These are phyloP conservation scores for Cercophora newfieldiana DNA, from an alignment of 495 filamentous ascomycete species.

Conservation along the genomic window DNA sequence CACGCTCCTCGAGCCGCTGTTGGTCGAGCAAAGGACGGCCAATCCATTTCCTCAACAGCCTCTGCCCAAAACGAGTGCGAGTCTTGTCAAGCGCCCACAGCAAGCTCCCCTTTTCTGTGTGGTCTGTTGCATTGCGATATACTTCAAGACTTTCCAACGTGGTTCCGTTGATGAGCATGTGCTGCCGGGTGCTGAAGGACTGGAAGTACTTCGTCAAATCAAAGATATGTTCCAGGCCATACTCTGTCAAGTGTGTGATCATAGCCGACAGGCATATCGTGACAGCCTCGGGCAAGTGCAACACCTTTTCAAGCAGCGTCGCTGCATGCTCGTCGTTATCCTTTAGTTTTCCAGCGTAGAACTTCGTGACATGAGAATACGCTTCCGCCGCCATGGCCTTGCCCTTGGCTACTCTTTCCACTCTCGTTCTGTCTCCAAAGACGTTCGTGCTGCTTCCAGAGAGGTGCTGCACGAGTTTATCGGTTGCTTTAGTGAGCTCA, in stretches of 20 bases:
- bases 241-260: conserved; percentile 92
- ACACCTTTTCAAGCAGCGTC: conserved; percentile 77
- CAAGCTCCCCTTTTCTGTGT: conserved; percentile 81
- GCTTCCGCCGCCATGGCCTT: conserved; percentile 84
- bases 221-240: conserved; percentile 94
- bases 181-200: conserved; percentile 88
- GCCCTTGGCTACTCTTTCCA: conserved; percentile 73
- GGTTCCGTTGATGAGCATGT: conserved; percentile 96
- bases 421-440: conserved; percentile 84
- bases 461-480: conserved; percentile 88
- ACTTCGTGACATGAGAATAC: conserved; percentile 86
- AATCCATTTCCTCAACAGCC: conserved; percentile 92
- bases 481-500: conserved; percentile 86
- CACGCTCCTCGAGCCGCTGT: conserved; percentile 73
- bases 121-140: conserved; percentile 92
- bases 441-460: conserved; percentile 85
- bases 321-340: conserved; percentile 50
- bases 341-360: conserved; percentile 89
- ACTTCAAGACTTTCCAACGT: conserved; percentile 93
- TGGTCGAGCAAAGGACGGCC: conserved; percentile 86
- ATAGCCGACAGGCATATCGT: conserved; percentile 93
- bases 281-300: conserved; percentile 80
- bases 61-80: conserved; percentile 82
- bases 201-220: conserved; percentile 97
- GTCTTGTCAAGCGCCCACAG: conserved; percentile 97